Evolutionary conservation across 2,329 filamentous ascomycete species (phyloP), one percentile per base, ranked within the genome.

Genomic region (Colletotrichum sp.): DNA sequence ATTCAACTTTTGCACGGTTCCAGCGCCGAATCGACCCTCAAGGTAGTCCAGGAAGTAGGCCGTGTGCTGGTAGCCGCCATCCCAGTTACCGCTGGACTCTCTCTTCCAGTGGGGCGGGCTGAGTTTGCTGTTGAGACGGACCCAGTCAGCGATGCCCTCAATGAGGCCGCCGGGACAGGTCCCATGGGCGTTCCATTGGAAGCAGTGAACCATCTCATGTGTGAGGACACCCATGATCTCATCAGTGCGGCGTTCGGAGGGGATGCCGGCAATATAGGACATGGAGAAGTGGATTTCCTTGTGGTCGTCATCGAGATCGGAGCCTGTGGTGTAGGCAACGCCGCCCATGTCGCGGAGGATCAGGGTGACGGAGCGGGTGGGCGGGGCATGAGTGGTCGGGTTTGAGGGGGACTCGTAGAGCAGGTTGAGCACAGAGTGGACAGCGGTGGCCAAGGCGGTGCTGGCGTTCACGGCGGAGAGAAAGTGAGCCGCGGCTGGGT

Each of bases 161-260:
- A 98, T 93, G 63, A 99, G 85, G 0, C 97, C 97, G 1, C 93
- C 93, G 0, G 94, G 94, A 59, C 92, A 91, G 6, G 86, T 87
- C 3, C 88, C 89, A 24, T 80, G 87, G 3, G 89, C 94, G 80
- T 95, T 93, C 85, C 95, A 94, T 84, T 99, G 96, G 86, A 94
- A 98, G 86, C 96, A 98, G 86, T 99, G 97, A 16, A 99, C 96
- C 77, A 98, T 93, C 85, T 99, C 96, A 83, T 99, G 96, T 2
- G 94, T 94, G 24, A 99, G 84, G 1, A 99, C 96, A 55, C 97
- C 97, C 21, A 91, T 86, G 75, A 98, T 92, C 86, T 99, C 95
- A 52, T 89, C 80, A 28, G 82, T 78, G 15, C 86, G 85, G 65
- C 89, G 88, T 13, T 85, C 79, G 1, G 83, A 65, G 0, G 89